phyloP scores from a whole-genome alignment of 352 stramenopile genomes.

The Stramenopiles sp. region DNA sequence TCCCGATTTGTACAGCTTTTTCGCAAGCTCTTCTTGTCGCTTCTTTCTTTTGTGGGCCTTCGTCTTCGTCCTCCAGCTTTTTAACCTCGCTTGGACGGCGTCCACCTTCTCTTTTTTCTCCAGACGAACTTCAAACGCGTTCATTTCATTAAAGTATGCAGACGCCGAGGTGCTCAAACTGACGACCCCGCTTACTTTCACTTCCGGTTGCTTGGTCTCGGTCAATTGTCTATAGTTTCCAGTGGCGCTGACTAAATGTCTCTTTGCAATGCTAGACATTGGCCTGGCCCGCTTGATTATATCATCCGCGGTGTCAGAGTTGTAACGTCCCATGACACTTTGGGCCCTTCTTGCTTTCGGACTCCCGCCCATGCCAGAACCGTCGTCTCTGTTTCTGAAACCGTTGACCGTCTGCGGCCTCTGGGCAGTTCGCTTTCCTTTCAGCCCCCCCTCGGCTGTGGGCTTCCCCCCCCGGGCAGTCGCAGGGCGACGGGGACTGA shows the following conservation, averaged over 20 bases:
- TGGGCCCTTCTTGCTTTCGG: not conserved
- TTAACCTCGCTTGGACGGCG: not conserved
- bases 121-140: not conserved
- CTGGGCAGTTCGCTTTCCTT: not conserved
- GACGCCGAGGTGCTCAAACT: not conserved
- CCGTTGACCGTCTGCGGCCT: not conserved
- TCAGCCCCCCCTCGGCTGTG: not conserved
- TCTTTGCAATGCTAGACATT: not conserved
- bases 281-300: not conserved
- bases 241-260: not conserved
- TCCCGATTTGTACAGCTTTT: constrained; percentile 3
- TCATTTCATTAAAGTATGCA: not conserved
- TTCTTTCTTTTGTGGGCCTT: not conserved
- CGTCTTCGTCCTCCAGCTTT: not conserved
- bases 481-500: not conserved
- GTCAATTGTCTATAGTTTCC: not conserved
- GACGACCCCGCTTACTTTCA: not conserved
- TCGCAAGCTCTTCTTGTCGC: not conserved
- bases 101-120: not conserved
- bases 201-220: not conserved
- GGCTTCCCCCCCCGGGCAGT: not conserved
- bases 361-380: not conserved
- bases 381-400: not conserved
- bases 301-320: not conserved
- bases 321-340: not conserved